Evolutionary conservation across 2,329 filamentous ascomycete genomes (phyloP).

Genomic region (Nectriaceae sp.): DNA sequence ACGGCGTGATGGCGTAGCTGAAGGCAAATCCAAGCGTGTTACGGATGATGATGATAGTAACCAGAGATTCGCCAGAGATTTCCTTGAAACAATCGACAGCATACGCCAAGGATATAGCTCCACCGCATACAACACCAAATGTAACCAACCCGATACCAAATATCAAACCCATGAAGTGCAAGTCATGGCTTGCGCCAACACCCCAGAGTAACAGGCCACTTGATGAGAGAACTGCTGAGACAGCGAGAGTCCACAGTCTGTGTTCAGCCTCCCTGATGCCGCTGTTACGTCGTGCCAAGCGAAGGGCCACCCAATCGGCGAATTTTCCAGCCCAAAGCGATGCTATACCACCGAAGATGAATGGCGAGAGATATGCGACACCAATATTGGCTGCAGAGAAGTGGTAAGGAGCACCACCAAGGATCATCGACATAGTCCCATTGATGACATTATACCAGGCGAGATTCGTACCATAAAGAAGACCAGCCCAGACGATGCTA

Average conservation of each 20-base stretch:
- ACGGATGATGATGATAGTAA: slow-evolving; percentile 31
- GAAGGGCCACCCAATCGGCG: slow-evolving; percentile 33
- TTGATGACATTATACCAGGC: slow-evolving; percentile 39
- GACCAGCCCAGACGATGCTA: slow-evolving; percentile 34
- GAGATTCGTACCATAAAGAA: slow-evolving; percentile 36
- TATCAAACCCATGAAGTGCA: slow-evolving; percentile 37
- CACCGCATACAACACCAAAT: slow-evolving; percentile 33
- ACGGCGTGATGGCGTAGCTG: slow-evolving; percentile 35
- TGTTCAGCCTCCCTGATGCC: slow-evolving; percentile 38
- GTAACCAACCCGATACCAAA: slow-evolving; percentile 34
- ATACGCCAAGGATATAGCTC: slow-evolving; percentile 33
- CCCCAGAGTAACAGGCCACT: slow-evolving; percentile 50
- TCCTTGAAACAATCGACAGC: slow-evolving; percentile 38
- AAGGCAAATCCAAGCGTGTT: slow-evolving; percentile 27
- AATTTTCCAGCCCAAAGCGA: slow-evolving; percentile 29
- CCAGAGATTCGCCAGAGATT: slow-evolving; percentile 31
- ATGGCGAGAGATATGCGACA: slow-evolving; percentile 31
- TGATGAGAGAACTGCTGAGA: slow-evolving; percentile 40
- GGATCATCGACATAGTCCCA: slow-evolving; percentile 33
- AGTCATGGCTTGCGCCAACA: slow-evolving; percentile 39
- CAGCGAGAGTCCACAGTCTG: slow-evolving; percentile 33
- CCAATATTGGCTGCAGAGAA: slow-evolving; percentile 34
- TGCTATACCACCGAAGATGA: slow-evolving; percentile 27
- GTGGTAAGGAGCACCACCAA: slow-evolving; percentile 36
- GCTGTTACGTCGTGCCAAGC: slow-evolving; percentile 34